These are phyloP conservation scores for Volvariella volvacea DNA, from an alignment of 1,284 basidiomycete genomes.

Conservation along the genomic window DNA sequence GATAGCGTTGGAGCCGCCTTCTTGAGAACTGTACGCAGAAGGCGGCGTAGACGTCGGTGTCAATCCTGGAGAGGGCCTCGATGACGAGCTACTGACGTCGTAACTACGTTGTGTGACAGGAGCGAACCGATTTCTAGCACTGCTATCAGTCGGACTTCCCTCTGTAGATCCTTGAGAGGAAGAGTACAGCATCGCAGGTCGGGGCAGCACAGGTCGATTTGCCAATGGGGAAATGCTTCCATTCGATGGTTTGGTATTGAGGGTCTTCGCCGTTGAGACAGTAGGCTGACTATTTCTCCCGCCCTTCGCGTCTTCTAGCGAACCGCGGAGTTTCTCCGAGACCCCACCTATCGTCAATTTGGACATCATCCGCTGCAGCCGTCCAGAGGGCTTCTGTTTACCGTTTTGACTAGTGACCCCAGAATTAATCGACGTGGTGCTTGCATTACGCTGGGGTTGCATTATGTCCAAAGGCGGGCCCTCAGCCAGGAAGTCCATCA, in stretches of 20 bases:
- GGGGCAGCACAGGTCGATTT: constrained; percentile 51
- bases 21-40: not conserved
- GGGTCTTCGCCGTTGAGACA: constrained; percentile 9
- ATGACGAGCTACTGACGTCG: not conserved
- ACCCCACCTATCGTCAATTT: constrained; percentile 54
- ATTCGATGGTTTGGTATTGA: constrained; percentile 26
- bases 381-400: constrained; percentile 36
- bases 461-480: constrained; percentile 46
- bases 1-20: too few species aligned
- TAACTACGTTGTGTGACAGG: too few species aligned
- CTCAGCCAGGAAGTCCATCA: constrained; percentile 62
- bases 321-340: constrained; percentile 36
- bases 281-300: constrained; percentile 6
- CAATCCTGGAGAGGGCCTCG: not conserved
- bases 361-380: constrained; percentile 75
- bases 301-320: constrained; percentile 10
- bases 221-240: constrained; percentile 41
- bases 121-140: too few species aligned
- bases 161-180: constrained; percentile 24
- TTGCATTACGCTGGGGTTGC: constrained; percentile 17
- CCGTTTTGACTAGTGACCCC: constrained; percentile 21
- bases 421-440: constrained; percentile 21
- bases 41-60: constrained; percentile 2
- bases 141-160: constrained; percentile 5
- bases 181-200: constrained; percentile 34